phyloP scores from a whole-genome alignment of 768 basidiomycete species.

The Suillus luteus region DNA sequence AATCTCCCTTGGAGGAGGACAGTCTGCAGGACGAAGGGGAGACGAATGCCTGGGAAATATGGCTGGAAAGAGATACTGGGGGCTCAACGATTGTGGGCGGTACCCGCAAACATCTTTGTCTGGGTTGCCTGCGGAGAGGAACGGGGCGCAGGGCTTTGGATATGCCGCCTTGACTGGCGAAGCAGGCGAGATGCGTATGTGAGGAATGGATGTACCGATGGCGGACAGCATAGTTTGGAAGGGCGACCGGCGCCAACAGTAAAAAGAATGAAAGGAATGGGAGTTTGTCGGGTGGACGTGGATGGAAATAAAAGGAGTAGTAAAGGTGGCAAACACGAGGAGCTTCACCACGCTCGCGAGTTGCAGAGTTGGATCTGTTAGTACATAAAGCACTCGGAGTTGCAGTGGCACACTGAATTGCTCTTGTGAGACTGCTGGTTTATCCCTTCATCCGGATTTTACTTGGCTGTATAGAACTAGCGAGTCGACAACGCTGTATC shows the following conservation, averaged over 20 bases:
- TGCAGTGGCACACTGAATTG: constrained; percentile 1
- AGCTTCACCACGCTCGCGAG: constrained; percentile 15
- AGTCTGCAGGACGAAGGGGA: constrained; percentile 48
- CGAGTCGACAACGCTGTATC: constrained; percentile 1
- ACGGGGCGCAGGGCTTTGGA: constrained; percentile 65
- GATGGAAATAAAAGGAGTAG: constrained; percentile 21
- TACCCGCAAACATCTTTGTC: constrained; percentile 50
- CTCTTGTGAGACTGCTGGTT: constrained; percentile 3
- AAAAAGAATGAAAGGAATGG: constrained; percentile 27
- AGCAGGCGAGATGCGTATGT: constrained; percentile 71
- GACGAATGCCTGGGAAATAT: constrained; percentile 44
- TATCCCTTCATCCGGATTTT: background rate
- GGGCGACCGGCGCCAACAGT: constrained; percentile 54
- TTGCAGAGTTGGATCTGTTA: constrained; percentile 15
- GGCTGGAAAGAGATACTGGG: constrained; percentile 48
- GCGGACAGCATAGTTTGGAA: constrained; percentile 22
- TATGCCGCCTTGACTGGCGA: constrained; percentile 51
- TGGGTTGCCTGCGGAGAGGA: constrained; percentile 36
- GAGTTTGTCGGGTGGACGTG: constrained; percentile 38
- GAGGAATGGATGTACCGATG: constrained; percentile 45
- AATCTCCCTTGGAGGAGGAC: constrained; percentile 51
- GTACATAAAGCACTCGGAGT: background rate
- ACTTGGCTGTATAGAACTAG: background rate
- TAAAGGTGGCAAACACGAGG: constrained; percentile 25
- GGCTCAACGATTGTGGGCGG: constrained; percentile 59